phyloP scores from a whole-genome alignment of 306 rosid genomes.

The Inga laurina region DNA sequence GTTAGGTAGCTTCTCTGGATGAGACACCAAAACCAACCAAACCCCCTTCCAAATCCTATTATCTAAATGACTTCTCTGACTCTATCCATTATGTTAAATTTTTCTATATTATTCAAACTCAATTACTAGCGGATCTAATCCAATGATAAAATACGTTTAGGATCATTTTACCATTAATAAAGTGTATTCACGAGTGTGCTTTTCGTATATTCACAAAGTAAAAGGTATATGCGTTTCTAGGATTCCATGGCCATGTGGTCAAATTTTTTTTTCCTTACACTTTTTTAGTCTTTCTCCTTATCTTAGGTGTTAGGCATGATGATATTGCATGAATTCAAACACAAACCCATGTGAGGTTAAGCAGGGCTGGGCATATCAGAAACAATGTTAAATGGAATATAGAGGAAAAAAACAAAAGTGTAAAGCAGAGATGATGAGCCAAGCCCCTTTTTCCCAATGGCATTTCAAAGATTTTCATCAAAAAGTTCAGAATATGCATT shows the following conservation, averaged over 20 bases:
- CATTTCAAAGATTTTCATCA: background rate
- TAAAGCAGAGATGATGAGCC: background rate
- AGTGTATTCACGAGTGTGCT: slow-evolving; percentile 19
- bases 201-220: background rate
- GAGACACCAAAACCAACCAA: slow-evolving; percentile 12
- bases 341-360: slow-evolving; percentile 48
- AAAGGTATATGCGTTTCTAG: slow-evolving; percentile 2
- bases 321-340: slow-evolving; percentile 31
- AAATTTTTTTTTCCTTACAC: background rate
- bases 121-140: slow-evolving; percentile 27
- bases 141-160: slow-evolving; percentile 29
- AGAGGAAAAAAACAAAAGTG: background rate
- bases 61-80: background rate
- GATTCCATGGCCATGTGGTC: slow-evolving; percentile 54
- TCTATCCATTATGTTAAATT: background rate
- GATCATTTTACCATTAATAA: slow-evolving; percentile 13
- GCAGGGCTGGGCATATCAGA: background rate
- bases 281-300: slow-evolving; percentile 13
- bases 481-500: background rate
- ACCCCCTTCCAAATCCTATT: slow-evolving; percentile 10
- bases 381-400: slow-evolving; percentile 4
- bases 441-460: no score
- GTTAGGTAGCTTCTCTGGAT: background rate
- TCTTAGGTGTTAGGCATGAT: slow-evolving; percentile 37
- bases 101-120: background rate